Evolutionary conservation across 805 yeast species (phyloP), one percentile per base, ranked within the genome.

Genomic region (Pichia phayaonensis): DNA sequence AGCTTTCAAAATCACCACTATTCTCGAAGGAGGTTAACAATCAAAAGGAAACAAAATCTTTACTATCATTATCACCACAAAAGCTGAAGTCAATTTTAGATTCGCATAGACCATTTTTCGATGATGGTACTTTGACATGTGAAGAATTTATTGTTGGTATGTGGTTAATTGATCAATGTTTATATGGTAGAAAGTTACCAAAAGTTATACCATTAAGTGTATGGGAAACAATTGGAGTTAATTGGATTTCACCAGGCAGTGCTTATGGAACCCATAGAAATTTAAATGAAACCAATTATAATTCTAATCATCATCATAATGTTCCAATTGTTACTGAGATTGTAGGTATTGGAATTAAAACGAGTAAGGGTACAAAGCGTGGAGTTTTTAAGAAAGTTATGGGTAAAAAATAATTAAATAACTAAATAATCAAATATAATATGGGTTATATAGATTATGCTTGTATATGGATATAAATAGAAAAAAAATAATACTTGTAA

Each of bases 81-180:
- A 21, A 41, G 24, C 11, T n/a, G 24, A 18, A 24, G n/a, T 4
- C 11, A 26, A 16, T 41, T 24, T 26, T 51, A 3, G 40, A 45
- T 23, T 42, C 47, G 11, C 73, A 77, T 36, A 47, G 46, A 41
- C 51, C 55, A 83, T 27, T 88, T 89, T 89, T 77, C 84, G 59
- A 71, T 44, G 94, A 86, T 63, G 95, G 96, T 0, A 79, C 86
- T 1, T 70, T 94, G 49, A 84, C 83, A 57, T 79, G 87, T 54
- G 83, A 81, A 38, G 92, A 90, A 55, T 94, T 94, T 60, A 70
- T 92, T 31, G 92, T 90, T n/a, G 99, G 99, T 0, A 90, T 87
- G 86, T 94, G 99, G 99, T 68, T 90, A 5, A 90, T 94, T 2
- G 99, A 94, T 65, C 99, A 94, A 67, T 87, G 97, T 62, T 72